A percentile compares a stretch with the other conserved stretches of the same genome.
phyloP scores from a whole-genome alignment of 2,329 filamentous ascomycete genomes.

The Mycocentrospora acerina region DNA sequence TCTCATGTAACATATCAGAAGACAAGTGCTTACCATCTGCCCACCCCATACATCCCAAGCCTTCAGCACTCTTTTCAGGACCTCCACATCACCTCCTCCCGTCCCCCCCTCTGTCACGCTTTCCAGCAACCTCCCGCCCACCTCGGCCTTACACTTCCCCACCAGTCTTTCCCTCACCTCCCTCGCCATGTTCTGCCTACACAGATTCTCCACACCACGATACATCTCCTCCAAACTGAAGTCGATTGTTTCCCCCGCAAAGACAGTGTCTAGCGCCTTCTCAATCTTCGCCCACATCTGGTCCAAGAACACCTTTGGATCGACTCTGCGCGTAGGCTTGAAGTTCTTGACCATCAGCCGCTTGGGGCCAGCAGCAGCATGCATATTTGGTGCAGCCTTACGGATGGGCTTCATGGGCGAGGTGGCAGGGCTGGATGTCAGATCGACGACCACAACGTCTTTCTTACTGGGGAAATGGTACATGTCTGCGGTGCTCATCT shows the following conservation, averaged over 20 bases:
- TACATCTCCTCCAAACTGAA: slow-evolving; percentile 86
- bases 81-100: slow-evolving; percentile 61
- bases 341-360: slow-evolving; percentile 95
- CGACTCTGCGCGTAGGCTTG: slow-evolving; percentile 62
- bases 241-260: slow-evolving; percentile 61
- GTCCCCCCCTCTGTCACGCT: slow-evolving; percentile 60
- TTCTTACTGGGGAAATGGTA: slow-evolving; percentile 39
- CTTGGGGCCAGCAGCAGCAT: slow-evolving; percentile 66
- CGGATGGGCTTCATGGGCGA: slow-evolving; percentile 43
- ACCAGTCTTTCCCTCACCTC: slow-evolving; percentile 68
- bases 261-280: slow-evolving; percentile 71
- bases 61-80: slow-evolving; percentile 61
- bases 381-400: slow-evolving; percentile 64
- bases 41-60: slow-evolving; percentile 78
- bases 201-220: slow-evolving; percentile 87
- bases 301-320: slow-evolving; percentile 76
- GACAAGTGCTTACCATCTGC: slow-evolving; percentile 64
- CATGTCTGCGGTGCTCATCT: slow-evolving; percentile 38
- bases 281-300: slow-evolving; percentile 75
- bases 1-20: neutral
- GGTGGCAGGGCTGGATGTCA: slow-evolving; percentile 44
- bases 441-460: slow-evolving; percentile 25
- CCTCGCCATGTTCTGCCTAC: slow-evolving; percentile 71
- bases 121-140: slow-evolving; percentile 57
- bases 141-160: slow-evolving; percentile 65